A percentile compares a stretch with the other conserved stretches of the same genome.
phyloP scores from a whole-genome alignment of 2,329 filamentous ascomycete genomes.

The Fusarium tjaetaba region DNA sequence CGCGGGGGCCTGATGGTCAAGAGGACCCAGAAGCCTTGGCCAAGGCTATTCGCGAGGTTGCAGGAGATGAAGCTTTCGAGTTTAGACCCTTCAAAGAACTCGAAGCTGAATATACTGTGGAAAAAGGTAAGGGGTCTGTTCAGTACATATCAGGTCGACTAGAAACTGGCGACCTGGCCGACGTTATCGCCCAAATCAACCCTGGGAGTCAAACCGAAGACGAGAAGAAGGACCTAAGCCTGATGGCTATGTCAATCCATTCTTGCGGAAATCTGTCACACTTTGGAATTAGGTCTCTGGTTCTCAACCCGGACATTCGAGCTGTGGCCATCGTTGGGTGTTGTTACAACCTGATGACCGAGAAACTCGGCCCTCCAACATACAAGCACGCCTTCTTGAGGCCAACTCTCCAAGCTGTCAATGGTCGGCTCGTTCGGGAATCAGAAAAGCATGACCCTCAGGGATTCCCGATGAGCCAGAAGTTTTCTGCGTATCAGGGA shows the following conservation, averaged over 20 bases:
- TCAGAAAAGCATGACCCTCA: constrained; percentile 83
- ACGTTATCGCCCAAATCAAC: constrained; percentile 72
- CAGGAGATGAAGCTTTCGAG: constrained; percentile 49
- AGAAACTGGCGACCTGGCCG: constrained; percentile 75
- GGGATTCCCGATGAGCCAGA: constrained; percentile 91
- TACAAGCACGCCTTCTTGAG: constrained; percentile 85
- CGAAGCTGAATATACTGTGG: constrained; percentile 61
- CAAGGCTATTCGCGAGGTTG: constrained; percentile 48
- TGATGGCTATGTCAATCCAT: constrained; percentile 95
- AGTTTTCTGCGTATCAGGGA: constrained; percentile 66
- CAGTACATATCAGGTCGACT: constrained; percentile 82
- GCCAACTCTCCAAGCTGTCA: constrained; percentile 71
- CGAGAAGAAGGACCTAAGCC: constrained; percentile 53
- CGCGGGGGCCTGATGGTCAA: constrained; percentile 43
- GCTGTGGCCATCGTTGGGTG: constrained; percentile 97
- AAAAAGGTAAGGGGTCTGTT: constrained; percentile 74
- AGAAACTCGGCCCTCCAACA: constrained; percentile 85
- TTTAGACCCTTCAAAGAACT: constrained; percentile 63
- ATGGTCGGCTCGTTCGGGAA: constrained; percentile 74
- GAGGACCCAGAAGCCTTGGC: constrained; percentile 54
- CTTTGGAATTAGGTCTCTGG: constrained; percentile 86
- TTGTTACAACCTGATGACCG: constrained; percentile 96
- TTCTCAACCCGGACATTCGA: constrained; percentile 83
- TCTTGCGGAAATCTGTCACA: constrained; percentile 98
- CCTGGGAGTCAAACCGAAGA: constrained; percentile 28